A percentile compares a stretch with the other conserved stretches of the same genome.
Conservation (phyloP, 768 basidiomycete species). For the Obba rivulosa region DNA sequence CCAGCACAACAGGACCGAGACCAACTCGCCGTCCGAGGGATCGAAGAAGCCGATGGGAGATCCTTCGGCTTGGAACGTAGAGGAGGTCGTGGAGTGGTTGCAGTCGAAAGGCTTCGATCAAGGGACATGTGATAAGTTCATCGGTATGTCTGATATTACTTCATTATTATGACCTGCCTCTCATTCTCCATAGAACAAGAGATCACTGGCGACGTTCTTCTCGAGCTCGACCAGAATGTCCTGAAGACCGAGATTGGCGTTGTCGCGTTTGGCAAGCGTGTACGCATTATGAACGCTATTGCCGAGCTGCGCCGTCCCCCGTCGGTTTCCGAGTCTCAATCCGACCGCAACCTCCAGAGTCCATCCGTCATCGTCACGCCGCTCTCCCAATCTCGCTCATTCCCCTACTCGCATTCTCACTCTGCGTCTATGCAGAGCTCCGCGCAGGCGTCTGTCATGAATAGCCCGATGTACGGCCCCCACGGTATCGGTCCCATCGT, state of each 20-base stretch:
- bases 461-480: slow-evolving; percentile 12
- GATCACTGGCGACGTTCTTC: slow-evolving; percentile 94
- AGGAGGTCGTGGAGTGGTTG: slow-evolving; percentile 89
- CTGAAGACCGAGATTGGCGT: slow-evolving; percentile 95
- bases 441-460: slow-evolving; percentile 12
- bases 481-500: slow-evolving; percentile 9
- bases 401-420: slow-evolving; percentile 29
- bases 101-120: slow-evolving; percentile 80
- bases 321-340: slow-evolving; percentile 50
- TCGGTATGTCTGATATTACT: slow-evolving; percentile 45
- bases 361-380: slow-evolving; percentile 13
- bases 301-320: slow-evolving; percentile 76
- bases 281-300: slow-evolving; percentile 91
- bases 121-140: slow-evolving; percentile 79
- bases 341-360: slow-evolving; percentile 3
- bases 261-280: slow-evolving; percentile 88
- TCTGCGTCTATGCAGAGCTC: slow-evolving; percentile 31
- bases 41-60: slow-evolving; percentile 32
- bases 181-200: slow-evolving; percentile 73
- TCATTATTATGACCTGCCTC: background rate
- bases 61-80: slow-evolving; percentile 78
- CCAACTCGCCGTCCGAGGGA: slow-evolving; percentile 11
- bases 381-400: slow-evolving; percentile 15
- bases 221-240: slow-evolving; percentile 87
- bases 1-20: background rate